A percentile compares a stretch with the other conserved stretches of the same genome.
phyloP scores from a whole-genome alignment of 495 filamentous ascomycete species.

The Bryoglossum gracile region DNA sequence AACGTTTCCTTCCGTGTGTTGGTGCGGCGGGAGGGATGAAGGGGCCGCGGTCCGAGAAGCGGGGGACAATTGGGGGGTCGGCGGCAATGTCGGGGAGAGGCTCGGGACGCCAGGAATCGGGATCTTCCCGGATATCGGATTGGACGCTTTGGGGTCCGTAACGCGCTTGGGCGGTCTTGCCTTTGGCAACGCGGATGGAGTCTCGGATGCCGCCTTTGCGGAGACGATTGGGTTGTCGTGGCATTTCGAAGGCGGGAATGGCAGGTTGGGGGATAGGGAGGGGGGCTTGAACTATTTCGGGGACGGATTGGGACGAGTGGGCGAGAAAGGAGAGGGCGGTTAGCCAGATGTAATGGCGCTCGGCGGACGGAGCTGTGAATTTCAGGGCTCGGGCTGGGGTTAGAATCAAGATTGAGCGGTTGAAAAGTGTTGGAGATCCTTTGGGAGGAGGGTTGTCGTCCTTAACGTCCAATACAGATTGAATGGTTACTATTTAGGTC shows the following conservation, averaged over 20 bases:
- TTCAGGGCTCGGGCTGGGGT: conserved; percentile 92
- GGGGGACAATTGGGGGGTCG: conserved; percentile 72
- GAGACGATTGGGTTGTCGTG: conserved; percentile 30
- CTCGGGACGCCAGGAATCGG: conserved; percentile 2
- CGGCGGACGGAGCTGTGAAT: conserved; percentile 76
- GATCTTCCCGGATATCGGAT: conserved; percentile 21
- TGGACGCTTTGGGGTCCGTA: conserved; percentile 21
- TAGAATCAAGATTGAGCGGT: conserved; percentile 90
- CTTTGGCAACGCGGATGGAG: conserved; percentile 84
- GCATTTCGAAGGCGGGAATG: conserved; percentile 40
- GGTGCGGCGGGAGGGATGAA: not conserved
- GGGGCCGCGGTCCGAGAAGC: conserved; percentile 51
- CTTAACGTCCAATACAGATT: conserved; percentile 94
- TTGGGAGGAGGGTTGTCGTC: conserved; percentile 88
- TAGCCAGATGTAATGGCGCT: conserved; percentile 93
- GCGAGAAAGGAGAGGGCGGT: conserved; percentile 90
- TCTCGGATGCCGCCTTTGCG: conserved; percentile 68
- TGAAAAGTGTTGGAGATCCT: conserved; percentile 54
- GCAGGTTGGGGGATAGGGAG: conserved; percentile 45
- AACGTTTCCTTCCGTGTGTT: conserved; percentile 71
- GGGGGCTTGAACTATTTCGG: conserved; percentile 55
- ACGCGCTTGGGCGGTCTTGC: conserved; percentile 27
- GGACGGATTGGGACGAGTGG: conserved; percentile 68
- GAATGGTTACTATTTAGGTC: conserved; percentile 67
- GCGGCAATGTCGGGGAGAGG: conserved; percentile 38